A percentile compares a stretch with the other conserved stretches of the same genome.
Evolutionary conservation across 306 rosid genomes (phyloP).

Genomic region (Astragalus membranaceus): DNA sequence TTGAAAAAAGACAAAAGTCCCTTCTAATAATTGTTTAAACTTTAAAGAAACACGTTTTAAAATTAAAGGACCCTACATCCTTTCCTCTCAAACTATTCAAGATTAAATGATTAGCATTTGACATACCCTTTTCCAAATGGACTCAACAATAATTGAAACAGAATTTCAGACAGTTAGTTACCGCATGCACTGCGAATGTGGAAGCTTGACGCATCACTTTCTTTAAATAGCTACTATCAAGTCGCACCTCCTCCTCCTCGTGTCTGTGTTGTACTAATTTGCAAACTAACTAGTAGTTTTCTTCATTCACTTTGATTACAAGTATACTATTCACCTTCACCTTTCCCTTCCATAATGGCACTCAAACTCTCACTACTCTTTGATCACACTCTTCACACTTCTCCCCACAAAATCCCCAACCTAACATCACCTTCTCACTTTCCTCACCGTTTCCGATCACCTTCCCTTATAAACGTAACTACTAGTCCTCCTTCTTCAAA

Average conservation of each 20-base stretch:
- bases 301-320: background rate
- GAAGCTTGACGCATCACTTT: too few species aligned
- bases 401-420: slow-evolving; percentile 24
- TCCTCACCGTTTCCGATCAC: background rate
- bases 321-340: background rate
- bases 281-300: background rate
- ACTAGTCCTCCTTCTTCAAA: slow-evolving; percentile 16
- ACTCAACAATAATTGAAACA: background rate
- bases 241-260: too few species aligned
- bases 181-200: background rate
- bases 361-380: slow-evolving; percentile 10
- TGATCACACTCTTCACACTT: slow-evolving; percentile 1
- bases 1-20: background rate
- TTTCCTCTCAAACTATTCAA: background rate
- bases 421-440: slow-evolving; percentile 5
- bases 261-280: background rate
- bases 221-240: too few species aligned
- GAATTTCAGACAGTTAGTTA: background rate
- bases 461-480: background rate
- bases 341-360: slow-evolving; percentile 25
- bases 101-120: background rate
- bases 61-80: background rate
- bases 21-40: too few species aligned
- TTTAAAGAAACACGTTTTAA: background rate
- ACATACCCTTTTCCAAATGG: background rate